Evolutionary conservation across 805 yeast genomes (phyloP).

Genomic region (Debaryomyces tyrocola): DNA sequence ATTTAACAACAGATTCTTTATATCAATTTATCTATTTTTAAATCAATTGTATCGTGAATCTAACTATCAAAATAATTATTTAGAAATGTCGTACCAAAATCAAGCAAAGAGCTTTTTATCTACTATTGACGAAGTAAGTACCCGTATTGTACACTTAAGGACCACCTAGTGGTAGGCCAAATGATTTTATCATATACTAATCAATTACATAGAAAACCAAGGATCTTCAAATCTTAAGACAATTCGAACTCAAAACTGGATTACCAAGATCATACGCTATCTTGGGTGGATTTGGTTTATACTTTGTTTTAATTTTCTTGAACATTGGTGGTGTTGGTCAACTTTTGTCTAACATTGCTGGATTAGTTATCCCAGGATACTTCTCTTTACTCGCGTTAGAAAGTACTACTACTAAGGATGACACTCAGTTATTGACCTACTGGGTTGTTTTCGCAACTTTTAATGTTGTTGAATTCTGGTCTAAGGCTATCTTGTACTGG

Average conservation of each 20-base stretch:
- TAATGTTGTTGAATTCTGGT: slow-evolving; percentile 94
- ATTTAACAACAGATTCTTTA: neutral
- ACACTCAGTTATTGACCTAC: slow-evolving; percentile 85
- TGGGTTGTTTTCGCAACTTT: slow-evolving; percentile 98
- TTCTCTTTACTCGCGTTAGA: slow-evolving; percentile 81
- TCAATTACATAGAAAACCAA: slow-evolving; percentile 26
- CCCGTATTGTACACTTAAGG: neutral
- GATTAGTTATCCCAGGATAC: slow-evolving; percentile 88
- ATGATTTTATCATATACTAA: slow-evolving; percentile 8
- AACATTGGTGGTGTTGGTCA: slow-evolving; percentile 96
- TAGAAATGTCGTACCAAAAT: slow-evolving; percentile 40
- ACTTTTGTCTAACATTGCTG: slow-evolving; percentile 87
- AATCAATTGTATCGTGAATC: neutral
- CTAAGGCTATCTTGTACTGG: slow-evolving; percentile 89
- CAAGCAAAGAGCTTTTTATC: slow-evolving; percentile 50
- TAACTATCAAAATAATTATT: neutral
- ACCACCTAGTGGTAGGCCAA: neutral
- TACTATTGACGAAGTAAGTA: slow-evolving; percentile 48
- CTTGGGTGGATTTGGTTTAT: slow-evolving; percentile 60
- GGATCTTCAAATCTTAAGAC: slow-evolving; percentile 29
- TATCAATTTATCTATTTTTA: neutral
- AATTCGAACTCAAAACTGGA: slow-evolving; percentile 44
- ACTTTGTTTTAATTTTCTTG: slow-evolving; percentile 77
- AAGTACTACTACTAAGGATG: slow-evolving; percentile 69
- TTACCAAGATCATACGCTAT: slow-evolving; percentile 86